Evolutionary conservation across 2,329 filamentous ascomycete genomes (phyloP).

Genomic region (Microdochium trichocladiopsis): DNA sequence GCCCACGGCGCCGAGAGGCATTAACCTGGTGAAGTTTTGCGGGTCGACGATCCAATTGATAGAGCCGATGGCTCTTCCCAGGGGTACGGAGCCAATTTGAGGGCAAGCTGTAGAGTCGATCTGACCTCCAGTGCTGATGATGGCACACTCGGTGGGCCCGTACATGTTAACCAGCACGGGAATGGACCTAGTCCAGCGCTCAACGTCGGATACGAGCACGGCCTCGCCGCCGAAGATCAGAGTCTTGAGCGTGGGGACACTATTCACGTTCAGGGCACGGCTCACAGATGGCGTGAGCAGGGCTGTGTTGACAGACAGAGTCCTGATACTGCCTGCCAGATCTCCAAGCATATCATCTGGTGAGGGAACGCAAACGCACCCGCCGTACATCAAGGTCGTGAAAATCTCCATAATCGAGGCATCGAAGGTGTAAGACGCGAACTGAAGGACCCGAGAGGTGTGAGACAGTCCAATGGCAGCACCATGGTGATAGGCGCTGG

Average conservation of each 20-base stretch:
- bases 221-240: slow-evolving; percentile 9
- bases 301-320: slow-evolving; percentile 4
- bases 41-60: slow-evolving; percentile 7
- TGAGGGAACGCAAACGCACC: slow-evolving; percentile 26
- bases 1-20: slow-evolving; percentile 9
- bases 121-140: background rate
- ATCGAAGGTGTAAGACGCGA: slow-evolving; percentile 24
- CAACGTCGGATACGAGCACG: slow-evolving; percentile 16
- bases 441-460: slow-evolving; percentile 6
- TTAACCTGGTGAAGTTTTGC: slow-evolving; percentile 5
- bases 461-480: slow-evolving; percentile 3
- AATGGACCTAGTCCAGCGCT: slow-evolving; percentile 10
- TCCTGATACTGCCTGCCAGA: slow-evolving; percentile 12
- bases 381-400: slow-evolving; percentile 24
- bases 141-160: slow-evolving; percentile 2
- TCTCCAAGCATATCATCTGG: slow-evolving; percentile 24
- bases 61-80: slow-evolving; percentile 5
- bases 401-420: slow-evolving; percentile 26
- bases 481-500: slow-evolving; percentile 5
- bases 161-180: slow-evolving; percentile 1
- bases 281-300: slow-evolving; percentile 9
- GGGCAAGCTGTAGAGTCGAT: background rate
- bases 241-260: slow-evolving; percentile 5
- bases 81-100: slow-evolving; percentile 1
- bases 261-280: slow-evolving; percentile 3